phyloP scores from a whole-genome alignment of 2,329 filamentous ascomycete species.

The Tolypocladium inflatum region DNA sequence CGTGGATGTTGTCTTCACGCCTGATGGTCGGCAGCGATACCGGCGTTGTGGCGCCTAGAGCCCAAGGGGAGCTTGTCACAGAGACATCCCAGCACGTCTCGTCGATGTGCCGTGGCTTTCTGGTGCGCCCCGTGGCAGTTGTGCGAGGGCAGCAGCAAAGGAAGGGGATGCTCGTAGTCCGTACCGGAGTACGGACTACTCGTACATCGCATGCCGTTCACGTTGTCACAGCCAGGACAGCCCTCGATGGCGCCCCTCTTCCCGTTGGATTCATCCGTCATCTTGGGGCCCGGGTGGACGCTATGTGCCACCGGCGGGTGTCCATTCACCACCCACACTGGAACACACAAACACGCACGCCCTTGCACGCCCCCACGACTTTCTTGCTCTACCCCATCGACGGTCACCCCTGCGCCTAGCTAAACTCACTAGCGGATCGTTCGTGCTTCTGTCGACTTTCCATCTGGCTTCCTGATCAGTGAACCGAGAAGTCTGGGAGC shows the following conservation, averaged over 20 bases:
- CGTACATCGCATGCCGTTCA: neutral
- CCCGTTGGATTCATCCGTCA: constrained; percentile 3
- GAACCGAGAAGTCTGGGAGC: constrained; percentile 9
- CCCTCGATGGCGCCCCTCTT: neutral
- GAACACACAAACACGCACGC: neutral
- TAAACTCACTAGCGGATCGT: constrained; percentile 7
- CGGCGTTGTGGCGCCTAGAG: neutral
- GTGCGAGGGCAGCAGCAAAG: neutral
- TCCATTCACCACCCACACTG: neutral
- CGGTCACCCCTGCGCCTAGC: neutral
- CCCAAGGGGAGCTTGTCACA: neutral
- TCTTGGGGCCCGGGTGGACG: constrained; percentile 1
- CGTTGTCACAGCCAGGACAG: neutral
- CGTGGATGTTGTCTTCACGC: neutral
- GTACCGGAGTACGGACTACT: too few relatives aligned
- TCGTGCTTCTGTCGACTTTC: constrained; percentile 20
- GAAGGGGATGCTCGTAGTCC: neutral
- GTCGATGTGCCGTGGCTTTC: neutral
- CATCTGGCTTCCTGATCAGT: constrained; percentile 14
- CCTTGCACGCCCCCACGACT: neutral
- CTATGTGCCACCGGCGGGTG: constrained; percentile 2
- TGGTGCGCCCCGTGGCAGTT: neutral
- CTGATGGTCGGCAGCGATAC: neutral
- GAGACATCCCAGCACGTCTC: neutral
- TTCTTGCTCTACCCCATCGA: neutral